Evolutionary conservation across 345 rosid species (phyloP).

Genomic region (Moricandia moricandioides): DNA sequence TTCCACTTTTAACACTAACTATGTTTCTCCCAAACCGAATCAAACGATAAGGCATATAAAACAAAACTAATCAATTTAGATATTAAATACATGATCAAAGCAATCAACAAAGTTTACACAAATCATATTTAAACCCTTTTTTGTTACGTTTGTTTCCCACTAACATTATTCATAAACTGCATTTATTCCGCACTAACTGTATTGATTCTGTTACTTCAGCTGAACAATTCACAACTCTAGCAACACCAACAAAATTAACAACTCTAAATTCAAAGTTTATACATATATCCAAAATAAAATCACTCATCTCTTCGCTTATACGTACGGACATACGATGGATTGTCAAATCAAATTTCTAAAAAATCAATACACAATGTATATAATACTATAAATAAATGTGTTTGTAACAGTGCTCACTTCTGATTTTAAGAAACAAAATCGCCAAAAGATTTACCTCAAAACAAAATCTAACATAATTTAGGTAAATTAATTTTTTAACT

Average conservation of each 20-base stretch:
- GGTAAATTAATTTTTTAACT: background rate
- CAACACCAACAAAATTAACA: background rate
- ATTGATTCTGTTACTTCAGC: background rate
- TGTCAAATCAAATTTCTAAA: background rate
- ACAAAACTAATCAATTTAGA: background rate
- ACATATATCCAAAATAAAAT: background rate
- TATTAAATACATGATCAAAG: background rate
- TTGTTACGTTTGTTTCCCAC: background rate
- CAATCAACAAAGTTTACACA: background rate
- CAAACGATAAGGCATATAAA: too few relatives aligned
- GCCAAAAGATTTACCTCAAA: background rate
- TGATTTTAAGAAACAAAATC: background rate
- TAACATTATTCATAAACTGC: background rate
- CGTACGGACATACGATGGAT: background rate
- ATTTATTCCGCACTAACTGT: constrained; percentile 11
- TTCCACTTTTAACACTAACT: too few relatives aligned
- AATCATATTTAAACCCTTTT: background rate
- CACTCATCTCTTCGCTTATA: background rate
- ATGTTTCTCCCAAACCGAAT: too few relatives aligned
- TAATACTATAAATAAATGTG: background rate
- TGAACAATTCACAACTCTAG: background rate
- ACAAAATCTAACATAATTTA: background rate
- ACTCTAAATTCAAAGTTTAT: background rate
- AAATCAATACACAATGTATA: background rate
- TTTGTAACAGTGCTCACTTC: background rate